Evolutionary conservation across 2,329 filamentous ascomycete species (phyloP).

Genomic region (Sporothrix humicola): DNA sequence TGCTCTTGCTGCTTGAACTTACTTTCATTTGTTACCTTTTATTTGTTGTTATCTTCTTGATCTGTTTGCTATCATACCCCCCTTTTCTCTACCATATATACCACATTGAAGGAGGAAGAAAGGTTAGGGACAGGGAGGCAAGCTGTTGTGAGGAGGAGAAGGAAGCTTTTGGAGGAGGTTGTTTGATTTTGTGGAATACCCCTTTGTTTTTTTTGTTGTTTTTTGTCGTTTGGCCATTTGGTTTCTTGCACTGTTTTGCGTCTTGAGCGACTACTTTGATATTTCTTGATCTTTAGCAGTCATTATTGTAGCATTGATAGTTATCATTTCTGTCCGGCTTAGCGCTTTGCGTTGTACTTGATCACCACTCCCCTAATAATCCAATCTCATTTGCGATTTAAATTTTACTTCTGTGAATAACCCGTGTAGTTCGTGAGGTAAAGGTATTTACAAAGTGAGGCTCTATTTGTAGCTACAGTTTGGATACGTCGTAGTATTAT

Average conservation of each 20-base stretch:
- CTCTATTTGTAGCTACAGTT: too few relatives aligned
- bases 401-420: too few relatives aligned
- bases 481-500: too few relatives aligned
- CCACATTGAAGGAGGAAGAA: background rate
- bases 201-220: constrained; percentile 17
- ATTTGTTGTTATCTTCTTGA: background rate
- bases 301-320: background rate
- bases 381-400: background rate
- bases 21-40: background rate
- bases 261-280: background rate
- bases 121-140: background rate
- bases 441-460: too few relatives aligned
- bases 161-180: background rate
- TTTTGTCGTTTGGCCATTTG: background rate
- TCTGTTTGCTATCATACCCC: background rate
- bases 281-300: background rate
- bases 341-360: background rate
- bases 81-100: constrained; percentile 10
- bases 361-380: background rate
- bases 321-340: background rate
- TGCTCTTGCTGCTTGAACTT: background rate
- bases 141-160: background rate
- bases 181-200: constrained; percentile 25
- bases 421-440: too few relatives aligned
- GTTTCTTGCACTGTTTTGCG: background rate